Percentiles rank a stretch among this genome's conserved stretches.
Evolutionary conservation across 2,329 filamentous ascomycete genomes (phyloP).

Genomic region (Diaporthe velutina): DNA sequence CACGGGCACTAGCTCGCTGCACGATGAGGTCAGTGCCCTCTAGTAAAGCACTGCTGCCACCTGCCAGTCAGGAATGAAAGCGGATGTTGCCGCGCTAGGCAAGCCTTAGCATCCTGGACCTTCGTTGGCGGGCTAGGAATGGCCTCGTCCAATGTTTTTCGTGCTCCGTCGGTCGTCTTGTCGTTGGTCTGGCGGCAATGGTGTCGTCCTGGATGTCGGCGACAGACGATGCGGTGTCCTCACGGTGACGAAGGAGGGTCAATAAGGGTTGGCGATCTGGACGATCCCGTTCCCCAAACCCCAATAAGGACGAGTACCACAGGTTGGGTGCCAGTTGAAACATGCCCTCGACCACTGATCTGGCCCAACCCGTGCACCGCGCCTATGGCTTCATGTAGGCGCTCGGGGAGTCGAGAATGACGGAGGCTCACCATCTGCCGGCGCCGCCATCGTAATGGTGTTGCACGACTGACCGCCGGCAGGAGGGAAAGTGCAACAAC

Average conservation of each 20-base stretch:
- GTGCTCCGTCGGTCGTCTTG: neutral
- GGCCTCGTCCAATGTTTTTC: neutral
- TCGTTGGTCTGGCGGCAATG: neutral
- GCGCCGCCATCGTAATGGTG: neutral
- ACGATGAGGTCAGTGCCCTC: slow-evolving; percentile 33
- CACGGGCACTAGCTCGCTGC: slow-evolving; percentile 31
- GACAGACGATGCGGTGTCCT: neutral
- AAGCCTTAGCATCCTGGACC: neutral
- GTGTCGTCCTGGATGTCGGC: neutral
- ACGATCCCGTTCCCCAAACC: neutral
- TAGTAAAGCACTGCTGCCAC: neutral
- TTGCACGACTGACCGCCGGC: slow-evolving; percentile 20
- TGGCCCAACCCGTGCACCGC: neutral
- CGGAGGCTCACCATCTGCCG: slow-evolving; percentile 26
- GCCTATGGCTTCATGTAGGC: neutral
- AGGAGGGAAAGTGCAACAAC: neutral
- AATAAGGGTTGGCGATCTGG: neutral
- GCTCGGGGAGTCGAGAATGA: neutral
- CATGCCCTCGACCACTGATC: neutral
- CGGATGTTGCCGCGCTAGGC: neutral
- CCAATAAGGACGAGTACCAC: neutral
- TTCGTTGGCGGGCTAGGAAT: neutral
- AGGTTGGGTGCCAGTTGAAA: neutral
- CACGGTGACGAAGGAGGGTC: neutral
- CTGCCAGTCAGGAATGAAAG: neutral